Base-by-base conservation (phyloP, 345 rosid species). In the Aurinia saxatilis region DNA sequence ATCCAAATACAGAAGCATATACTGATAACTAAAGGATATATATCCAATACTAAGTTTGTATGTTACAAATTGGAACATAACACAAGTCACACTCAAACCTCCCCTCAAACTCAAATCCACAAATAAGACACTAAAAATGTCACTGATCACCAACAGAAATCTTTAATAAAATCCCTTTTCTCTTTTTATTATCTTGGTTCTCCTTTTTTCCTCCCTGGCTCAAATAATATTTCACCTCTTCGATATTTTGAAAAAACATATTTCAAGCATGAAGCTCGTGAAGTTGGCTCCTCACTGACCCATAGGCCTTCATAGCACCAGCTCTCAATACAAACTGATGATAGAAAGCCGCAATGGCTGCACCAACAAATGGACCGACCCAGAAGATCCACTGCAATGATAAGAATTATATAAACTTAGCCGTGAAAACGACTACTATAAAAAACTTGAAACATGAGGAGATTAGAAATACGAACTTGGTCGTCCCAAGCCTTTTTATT, bases 331-430 rank as follows among this genome's bases (percentile, higher is more conserved):
- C 82, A 75, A 79, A 85, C 39, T 81, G 91, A 75, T 91, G 90
- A 78, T 85, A 88, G 78, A 91, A 82, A 6, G 98, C 88, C 66
- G 98, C 98, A 64, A 82, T 72, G 36, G 91, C 84, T 56, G 98
- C 98, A 0, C 98, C 95, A 29, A 81, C 65, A 63, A 91, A 76
- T 19, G 96, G 98, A 71, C 96, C 95, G 7, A 81, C 98, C 98
- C 88, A 86, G 53, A 88, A 91, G 30, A 88, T 82, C 95, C 95
- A 91, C 95, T 85, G 76, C 58, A 16, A 2, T 60, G 8, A 14
- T 4, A 61, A 57, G 7, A n/a, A 36, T 10, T 2, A n/a, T 44
- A 27, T 23, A 19, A 7, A 11, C 10, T n/a, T 25, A 33, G 44
- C 13, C 25, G 1, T 9, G 42, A 33, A 17, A 59, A 50, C 9